Conservation (phyloP, 805 yeast genomes). For the Ogataea pilisensis region DNA sequence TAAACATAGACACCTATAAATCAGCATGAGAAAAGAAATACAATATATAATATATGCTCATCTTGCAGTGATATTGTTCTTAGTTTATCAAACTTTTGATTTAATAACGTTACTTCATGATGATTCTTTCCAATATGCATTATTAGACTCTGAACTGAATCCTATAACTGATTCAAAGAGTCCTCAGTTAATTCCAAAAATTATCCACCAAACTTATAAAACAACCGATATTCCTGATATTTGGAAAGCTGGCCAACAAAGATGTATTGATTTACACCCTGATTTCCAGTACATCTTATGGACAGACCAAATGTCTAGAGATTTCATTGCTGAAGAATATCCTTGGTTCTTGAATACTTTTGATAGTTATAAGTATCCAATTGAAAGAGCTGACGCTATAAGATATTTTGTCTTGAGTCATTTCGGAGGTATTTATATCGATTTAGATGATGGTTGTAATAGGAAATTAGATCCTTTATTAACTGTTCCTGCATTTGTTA, state of each 20-base stretch:
- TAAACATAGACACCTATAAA: too few relatives aligned
- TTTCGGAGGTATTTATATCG: constrained; percentile 88
- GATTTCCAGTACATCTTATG: constrained; percentile 85
- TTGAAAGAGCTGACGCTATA: constrained; percentile 87
- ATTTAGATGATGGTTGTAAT: constrained; percentile 85
- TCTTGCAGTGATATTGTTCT: constrained; percentile 44
- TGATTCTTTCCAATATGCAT: constrained; percentile 61
- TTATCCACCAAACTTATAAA: constrained; percentile 91
- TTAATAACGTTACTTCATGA: constrained; percentile 71
- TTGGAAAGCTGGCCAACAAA: constrained; percentile 76
- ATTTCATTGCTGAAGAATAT: constrained; percentile 72
- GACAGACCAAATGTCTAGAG: constrained; percentile 83
- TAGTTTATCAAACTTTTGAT: constrained; percentile 66
- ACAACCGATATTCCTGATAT: constrained; percentile 71
- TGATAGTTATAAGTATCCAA: constrained; percentile 74
- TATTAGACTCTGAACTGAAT: constrained; percentile 58
- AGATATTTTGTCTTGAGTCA: constrained; percentile 79
- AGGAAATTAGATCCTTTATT: constrained; percentile 76
- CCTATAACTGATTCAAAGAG: constrained; percentile 39
- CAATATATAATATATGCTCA: constrained; percentile 60
- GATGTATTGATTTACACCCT: constrained; percentile 74
- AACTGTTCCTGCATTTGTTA: constrained; percentile 77
- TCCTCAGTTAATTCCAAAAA: constrained; percentile 72
- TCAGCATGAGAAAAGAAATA: constrained; percentile 67
- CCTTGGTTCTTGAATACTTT: constrained; percentile 84